phyloP scores from a whole-genome alignment of 2,329 filamentous ascomycete species.

The Camillea tinctor region DNA sequence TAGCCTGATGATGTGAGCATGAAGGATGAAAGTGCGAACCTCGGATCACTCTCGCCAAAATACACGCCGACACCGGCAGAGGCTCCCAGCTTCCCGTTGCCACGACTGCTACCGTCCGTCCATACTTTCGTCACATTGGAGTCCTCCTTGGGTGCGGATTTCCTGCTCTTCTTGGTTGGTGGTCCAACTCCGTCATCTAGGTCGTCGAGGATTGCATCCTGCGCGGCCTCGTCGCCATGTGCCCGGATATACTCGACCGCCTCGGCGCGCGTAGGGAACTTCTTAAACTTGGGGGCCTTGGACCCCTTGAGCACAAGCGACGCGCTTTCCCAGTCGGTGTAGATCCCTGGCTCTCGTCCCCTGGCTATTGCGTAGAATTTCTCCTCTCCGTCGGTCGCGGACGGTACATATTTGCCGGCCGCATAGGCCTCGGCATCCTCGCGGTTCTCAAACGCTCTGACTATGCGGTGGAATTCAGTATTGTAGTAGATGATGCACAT shows the following conservation, averaged over 20 bases:
- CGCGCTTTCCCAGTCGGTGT: slow-evolving; percentile 66
- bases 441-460: slow-evolving; percentile 73
- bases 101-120: slow-evolving; percentile 61
- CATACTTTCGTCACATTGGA: slow-evolving; percentile 47
- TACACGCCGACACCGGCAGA: slow-evolving; percentile 62
- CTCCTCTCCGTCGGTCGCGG: slow-evolving; percentile 39
- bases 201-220: slow-evolving; percentile 46
- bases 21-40: slow-evolving; percentile 38
- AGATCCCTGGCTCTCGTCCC: slow-evolving; percentile 58
- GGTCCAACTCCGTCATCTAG: slow-evolving; percentile 29
- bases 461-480: slow-evolving; percentile 42
- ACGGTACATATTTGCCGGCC: slow-evolving; percentile 53
- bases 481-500: slow-evolving; percentile 1
- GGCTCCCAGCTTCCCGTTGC: slow-evolving; percentile 57
- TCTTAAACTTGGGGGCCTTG: slow-evolving; percentile 68
- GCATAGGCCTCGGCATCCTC: slow-evolving; percentile 80
- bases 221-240: slow-evolving; percentile 44
- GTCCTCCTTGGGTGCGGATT: slow-evolving; percentile 19
- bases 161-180: slow-evolving; percentile 36
- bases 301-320: slow-evolving; percentile 72
- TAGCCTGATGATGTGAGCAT: slow-evolving; percentile 9
- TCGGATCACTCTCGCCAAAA: slow-evolving; percentile 56
- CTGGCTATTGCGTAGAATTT: slow-evolving; percentile 62
- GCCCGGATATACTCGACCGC: slow-evolving; percentile 73
- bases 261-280: slow-evolving; percentile 65